A percentile compares a stretch with the other conserved stretches of the same genome.
Conservation (phyloP, 2,329 filamentous ascomycete genomes). For the Beauveria caledonica region DNA sequence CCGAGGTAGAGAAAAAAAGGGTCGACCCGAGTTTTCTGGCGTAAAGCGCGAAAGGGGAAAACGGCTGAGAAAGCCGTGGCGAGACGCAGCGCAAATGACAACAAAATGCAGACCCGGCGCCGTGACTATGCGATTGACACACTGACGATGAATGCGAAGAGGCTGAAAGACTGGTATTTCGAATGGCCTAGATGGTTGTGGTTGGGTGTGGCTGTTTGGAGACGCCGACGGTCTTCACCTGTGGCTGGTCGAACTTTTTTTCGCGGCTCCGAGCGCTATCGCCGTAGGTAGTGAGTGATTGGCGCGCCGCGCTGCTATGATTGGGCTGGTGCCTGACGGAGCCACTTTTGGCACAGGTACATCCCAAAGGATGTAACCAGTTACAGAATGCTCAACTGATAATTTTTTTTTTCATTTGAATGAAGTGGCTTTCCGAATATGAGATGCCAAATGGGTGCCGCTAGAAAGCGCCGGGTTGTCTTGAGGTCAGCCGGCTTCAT, state of each 20-base stretch:
- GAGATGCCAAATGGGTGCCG: too few species aligned
- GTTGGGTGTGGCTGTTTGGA: conserved; percentile 3
- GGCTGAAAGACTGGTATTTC: not conserved
- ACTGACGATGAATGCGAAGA: not conserved
- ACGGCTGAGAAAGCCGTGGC: not conserved
- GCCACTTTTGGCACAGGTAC: conserved; percentile 10
- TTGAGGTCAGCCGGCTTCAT: not conserved
- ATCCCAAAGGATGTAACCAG: not conserved
- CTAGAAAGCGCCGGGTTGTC: too few species aligned
- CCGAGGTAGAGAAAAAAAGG: not conserved
- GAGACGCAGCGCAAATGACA: not conserved
- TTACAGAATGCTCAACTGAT: not conserved
- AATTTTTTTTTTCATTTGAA: too few species aligned
- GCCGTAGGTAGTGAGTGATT: conserved; percentile 10
- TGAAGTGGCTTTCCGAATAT: not conserved
- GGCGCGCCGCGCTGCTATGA: conserved; percentile 4
- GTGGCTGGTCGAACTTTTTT: conserved; percentile 9
- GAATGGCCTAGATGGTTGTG: not conserved
- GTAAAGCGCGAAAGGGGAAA: not conserved
- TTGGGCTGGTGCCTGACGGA: conserved; percentile 11
- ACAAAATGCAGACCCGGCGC: not conserved
- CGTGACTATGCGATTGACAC: not conserved
- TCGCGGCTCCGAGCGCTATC: conserved; percentile 12
- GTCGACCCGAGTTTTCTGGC: not conserved
- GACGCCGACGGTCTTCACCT: not conserved